phyloP scores from a whole-genome alignment of 768 basidiomycete species.

The Sporobolomyces phaffii region DNA sequence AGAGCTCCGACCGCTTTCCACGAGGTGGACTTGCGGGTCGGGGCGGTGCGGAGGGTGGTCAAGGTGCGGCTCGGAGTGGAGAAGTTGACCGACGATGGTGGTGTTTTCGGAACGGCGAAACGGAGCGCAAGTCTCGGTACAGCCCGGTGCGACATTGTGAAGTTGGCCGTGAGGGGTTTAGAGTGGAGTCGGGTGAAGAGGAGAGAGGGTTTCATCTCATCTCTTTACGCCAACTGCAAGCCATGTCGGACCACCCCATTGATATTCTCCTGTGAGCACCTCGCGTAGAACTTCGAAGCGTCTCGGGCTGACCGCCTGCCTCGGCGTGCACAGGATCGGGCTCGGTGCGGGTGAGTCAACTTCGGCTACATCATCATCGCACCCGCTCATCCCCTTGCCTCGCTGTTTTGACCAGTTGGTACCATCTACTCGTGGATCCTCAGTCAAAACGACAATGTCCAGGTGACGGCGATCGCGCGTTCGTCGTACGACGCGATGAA shows the following conservation, averaged over 20 bases:
- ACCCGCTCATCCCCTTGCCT: neutral
- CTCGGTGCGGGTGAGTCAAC: constrained; percentile 3
- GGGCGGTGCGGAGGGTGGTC: neutral
- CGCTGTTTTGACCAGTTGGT: constrained; percentile 19
- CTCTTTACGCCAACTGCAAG: neutral
- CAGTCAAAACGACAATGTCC: constrained; percentile 56
- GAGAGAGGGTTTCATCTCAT: neutral
- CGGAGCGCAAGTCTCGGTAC: neutral
- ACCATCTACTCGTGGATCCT: constrained; percentile 50
- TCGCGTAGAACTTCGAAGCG: too few relatives aligned
- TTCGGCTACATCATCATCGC: neutral
- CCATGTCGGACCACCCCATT: constrained; percentile 7
- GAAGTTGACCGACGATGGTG: neutral
- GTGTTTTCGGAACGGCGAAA: neutral
- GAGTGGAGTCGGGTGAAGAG: too few relatives aligned
- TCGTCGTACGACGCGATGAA: constrained; percentile 60
- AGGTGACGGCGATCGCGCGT: constrained; percentile 66
- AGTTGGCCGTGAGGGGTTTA: neutral
- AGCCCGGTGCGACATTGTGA: neutral
- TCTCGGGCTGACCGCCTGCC: too few relatives aligned
- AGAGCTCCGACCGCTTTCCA: neutral
- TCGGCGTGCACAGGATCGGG: constrained; percentile 15
- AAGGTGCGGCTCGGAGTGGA: neutral
- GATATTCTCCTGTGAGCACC: constrained; percentile 14
- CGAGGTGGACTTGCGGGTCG: neutral